Percentiles rank a stretch among this genome's conserved stretches.
These are phyloP conservation scores for Xerocomus brunneocitrinus DNA, from an alignment of 768 basidiomycete genomes.

Conservation along the genomic window DNA sequence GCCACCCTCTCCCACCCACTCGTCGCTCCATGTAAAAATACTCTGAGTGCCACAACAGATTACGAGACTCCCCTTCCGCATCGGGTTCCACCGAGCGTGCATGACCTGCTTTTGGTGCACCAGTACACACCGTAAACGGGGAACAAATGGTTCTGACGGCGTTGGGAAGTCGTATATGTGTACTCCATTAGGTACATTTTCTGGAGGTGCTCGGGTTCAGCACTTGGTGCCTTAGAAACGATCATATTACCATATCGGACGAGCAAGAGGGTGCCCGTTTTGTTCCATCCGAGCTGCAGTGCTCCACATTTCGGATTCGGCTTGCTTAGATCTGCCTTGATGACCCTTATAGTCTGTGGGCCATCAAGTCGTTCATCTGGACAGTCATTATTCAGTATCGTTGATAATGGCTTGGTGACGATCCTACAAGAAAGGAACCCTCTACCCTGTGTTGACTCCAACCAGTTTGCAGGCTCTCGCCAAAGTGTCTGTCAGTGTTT, in stretches of 20 bases:
- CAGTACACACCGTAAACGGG: conserved; percentile 62
- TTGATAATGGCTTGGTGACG: background rate
- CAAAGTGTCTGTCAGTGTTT: conserved; percentile 57
- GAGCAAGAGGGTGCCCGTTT: conserved; percentile 66
- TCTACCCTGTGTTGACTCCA: conserved; percentile 75
- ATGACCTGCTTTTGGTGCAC: conserved; percentile 60
- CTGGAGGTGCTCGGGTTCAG: conserved; percentile 32
- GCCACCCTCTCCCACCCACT: conserved; percentile 60
- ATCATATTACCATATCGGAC: conserved; percentile 59
- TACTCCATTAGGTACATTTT: conserved; percentile 56
- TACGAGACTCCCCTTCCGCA: conserved; percentile 65
- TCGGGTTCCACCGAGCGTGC: conserved; percentile 78
- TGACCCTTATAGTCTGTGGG: conserved; percentile 47
- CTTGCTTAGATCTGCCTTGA: conserved; percentile 55
- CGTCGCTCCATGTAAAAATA: conserved; percentile 79
- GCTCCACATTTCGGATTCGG: conserved; percentile 63
- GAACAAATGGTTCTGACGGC: conserved; percentile 51
- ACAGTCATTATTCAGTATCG: background rate
- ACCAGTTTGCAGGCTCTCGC: conserved; percentile 84
- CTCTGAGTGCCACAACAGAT: conserved; percentile 65
- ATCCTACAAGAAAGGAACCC: conserved; percentile 82
- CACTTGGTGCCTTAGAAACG: background rate
- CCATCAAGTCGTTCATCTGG: conserved; percentile 64
- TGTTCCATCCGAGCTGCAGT: conserved; percentile 77
- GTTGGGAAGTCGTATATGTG: conserved; percentile 73